These are phyloP conservation scores for Saprolegnia parasitica DNA, from an alignment of 352 stramenopile species.

Conservation along the genomic window DNA sequence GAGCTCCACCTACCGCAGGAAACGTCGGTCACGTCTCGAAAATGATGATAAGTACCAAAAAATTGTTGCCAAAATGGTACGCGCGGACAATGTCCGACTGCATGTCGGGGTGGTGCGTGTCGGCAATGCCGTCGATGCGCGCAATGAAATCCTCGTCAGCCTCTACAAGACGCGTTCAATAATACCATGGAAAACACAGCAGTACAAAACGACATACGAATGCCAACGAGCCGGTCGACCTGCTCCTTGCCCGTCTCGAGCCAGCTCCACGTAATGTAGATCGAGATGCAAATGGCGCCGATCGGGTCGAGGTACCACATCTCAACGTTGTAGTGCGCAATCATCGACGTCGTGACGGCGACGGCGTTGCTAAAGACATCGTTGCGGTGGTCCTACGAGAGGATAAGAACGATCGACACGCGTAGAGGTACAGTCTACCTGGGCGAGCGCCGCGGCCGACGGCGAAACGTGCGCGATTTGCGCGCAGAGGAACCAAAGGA, in stretches of 20 bases:
- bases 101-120: constrained; percentile 85
- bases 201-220: constrained; percentile 50
- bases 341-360: constrained; percentile 76
- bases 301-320: constrained; percentile 94
- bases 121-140: constrained; percentile 83
- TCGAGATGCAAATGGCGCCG: constrained; percentile 92
- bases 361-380: constrained; percentile 93
- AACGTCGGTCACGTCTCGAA: background rate
- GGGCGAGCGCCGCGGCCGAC: constrained; percentile 65
- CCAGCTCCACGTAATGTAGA: constrained; percentile 97
- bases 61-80: constrained; percentile 97
- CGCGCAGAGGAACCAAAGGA: constrained; percentile 73
- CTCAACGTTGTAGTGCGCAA: constrained; percentile 52
- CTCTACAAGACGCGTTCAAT: constrained; percentile 40
- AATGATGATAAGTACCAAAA: constrained; percentile 48
- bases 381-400: constrained; percentile 93
- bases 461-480: constrained; percentile 62
- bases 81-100: constrained; percentile 89
- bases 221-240: constrained; percentile 86
- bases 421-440: constrained; percentile 36
- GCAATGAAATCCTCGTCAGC: constrained; percentile 92
- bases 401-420: background rate
- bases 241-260: constrained; percentile 93
- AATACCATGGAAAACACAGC: background rate
- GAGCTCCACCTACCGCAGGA: constrained; percentile 42